phyloP scores from a whole-genome alignment of 495 filamentous ascomycete species.

The Aspergillus wentii region DNA sequence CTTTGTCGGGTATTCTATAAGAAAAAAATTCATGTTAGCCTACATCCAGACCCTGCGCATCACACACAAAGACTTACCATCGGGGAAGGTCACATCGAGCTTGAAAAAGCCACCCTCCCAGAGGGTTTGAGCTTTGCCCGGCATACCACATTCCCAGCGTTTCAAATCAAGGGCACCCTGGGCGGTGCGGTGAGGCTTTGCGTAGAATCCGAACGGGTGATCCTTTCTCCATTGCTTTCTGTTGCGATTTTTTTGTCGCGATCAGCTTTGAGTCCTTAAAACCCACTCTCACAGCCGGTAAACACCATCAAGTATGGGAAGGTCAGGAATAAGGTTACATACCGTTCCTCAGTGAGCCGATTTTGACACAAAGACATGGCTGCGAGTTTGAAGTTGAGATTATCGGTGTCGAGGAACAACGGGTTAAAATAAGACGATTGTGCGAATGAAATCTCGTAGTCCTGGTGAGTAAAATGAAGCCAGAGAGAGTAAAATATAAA shows the following conservation, averaged over 20 bases:
- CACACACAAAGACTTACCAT: conserved; percentile 57
- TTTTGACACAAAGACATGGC: conserved; percentile 93
- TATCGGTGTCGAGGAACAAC: no score
- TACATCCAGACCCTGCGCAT: neutral
- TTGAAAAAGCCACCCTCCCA: conserved; percentile 98
- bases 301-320: no score
- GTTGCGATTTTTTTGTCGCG: conserved; percentile 5
- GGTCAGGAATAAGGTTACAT: no score
- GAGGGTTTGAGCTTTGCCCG: conserved; percentile 90
- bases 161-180: conserved; percentile 87
- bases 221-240: conserved; percentile 97
- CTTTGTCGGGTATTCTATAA: conserved; percentile 93
- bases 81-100: conserved; percentile 85
- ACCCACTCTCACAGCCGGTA: no score
- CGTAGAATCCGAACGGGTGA: conserved; percentile 97
- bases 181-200: conserved; percentile 73
- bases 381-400: no score
- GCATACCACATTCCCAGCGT: conserved; percentile 93
- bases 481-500: no score
- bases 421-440: no score
- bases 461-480: no score
- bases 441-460: no score
- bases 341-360: conserved; percentile 89
- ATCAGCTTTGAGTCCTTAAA: no score
- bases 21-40: conserved; percentile 16